Evolutionary conservation across 148 eudicot species (phyloP), one percentile per base, ranked within the genome.

Genomic region (Silene conica): DNA sequence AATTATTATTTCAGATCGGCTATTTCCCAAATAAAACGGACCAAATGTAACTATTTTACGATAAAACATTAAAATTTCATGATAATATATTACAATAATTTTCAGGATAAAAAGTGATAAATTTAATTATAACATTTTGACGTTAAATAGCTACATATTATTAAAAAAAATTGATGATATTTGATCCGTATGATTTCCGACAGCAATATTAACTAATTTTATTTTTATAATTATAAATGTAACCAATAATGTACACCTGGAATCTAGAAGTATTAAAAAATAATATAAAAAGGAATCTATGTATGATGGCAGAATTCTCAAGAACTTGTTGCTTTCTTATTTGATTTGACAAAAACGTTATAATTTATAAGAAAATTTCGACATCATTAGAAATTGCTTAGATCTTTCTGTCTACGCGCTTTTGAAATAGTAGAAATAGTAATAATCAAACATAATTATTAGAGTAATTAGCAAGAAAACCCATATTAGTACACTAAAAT

Each of bases 381-480:
- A 6, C 31, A 52, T 57, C 26, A 5, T 28, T 19, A 11, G 75
- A 72, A 72, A 31, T 14, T 58, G 52, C 75, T 58, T 59, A 11
- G 54, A 59, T 58, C 31, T 19, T 72, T 72, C 75, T n/a, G 60
- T 10, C 21, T 34, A 72, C 75, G 66, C 75, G 75, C 48, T 34
- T 34, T 72, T 72, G 75, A 72, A 72, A 41, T 59, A 18, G 75
- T 72, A 72, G 59, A 28, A 50, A 50, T 1, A 50, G 55, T 50
- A 50, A 50, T 0, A 48, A 48, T 12, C 2, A 41, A 34, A 28
- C 7, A 13, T 48, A 70, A 26, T 1, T 20, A 26, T 1, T 20
- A n/a, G 60, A 31, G 38, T 31, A 31, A 34, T 19, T 64, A 31
- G 66, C 41, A 63, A 18, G 62, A 63, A 4, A 63, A 25, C 26